These are phyloP conservation scores for Saccharomycopsis hybrid DNA, from an alignment of 1,139 yeast genomes.

Conservation along the genomic window DNA sequence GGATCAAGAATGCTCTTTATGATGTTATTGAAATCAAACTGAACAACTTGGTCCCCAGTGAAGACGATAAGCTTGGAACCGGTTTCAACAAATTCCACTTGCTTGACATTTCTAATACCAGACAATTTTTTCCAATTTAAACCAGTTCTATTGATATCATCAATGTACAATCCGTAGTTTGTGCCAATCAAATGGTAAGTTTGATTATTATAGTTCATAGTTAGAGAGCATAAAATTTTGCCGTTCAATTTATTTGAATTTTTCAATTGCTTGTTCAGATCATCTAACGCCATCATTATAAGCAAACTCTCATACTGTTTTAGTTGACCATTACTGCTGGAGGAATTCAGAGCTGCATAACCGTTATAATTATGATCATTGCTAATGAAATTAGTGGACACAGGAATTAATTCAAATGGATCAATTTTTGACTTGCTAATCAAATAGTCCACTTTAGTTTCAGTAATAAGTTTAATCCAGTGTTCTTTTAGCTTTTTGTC, in stretches of 20 bases:
- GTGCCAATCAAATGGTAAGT: constrained; percentile 20
- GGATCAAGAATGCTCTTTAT: constrained; percentile 18
- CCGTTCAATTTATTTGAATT: constrained; percentile 12
- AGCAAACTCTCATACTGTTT: constrained; percentile 7
- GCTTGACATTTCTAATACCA: constrained; percentile 20
- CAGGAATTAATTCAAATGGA: constrained; percentile 14
- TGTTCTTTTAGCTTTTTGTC: constrained; percentile 13
- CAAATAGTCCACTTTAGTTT: constrained; percentile 16
- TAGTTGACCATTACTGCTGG: no score
- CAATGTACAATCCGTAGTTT: constrained; percentile 17
- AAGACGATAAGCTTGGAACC: constrained; percentile 15
- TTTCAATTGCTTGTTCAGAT: constrained; percentile 7
- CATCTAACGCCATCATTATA: constrained; percentile 14
- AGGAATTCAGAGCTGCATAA: no score
- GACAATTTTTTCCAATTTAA: constrained; percentile 20
- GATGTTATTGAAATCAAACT: constrained; percentile 20
- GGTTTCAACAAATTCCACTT: constrained; percentile 15
- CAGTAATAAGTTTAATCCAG: constrained; percentile 17
- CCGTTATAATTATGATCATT: background rate
- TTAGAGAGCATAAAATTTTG: constrained; percentile 16
- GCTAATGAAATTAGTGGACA: constrained; percentile 11
- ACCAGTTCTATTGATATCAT: constrained; percentile 21
- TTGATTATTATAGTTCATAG: constrained; percentile 18
- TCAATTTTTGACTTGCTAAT: constrained; percentile 8
- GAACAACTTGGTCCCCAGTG: constrained; percentile 21